Evolutionary conservation across 352 stramenopile species (phyloP).

Genomic region (Globisporangium sylvaticum): DNA sequence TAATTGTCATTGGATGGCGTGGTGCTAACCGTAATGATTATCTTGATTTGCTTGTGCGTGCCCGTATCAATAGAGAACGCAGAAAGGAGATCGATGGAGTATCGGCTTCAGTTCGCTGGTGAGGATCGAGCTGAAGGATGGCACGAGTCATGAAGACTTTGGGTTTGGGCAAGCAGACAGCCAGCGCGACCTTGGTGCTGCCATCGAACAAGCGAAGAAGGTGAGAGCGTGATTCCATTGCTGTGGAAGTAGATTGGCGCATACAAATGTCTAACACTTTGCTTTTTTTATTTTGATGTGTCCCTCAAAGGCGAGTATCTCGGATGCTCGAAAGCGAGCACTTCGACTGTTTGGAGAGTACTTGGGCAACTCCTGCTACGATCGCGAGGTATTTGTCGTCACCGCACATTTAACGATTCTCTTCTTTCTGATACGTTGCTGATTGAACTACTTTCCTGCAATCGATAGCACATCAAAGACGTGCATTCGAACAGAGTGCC

Average conservation of each 20-base stretch:
- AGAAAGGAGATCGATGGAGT: slow-evolving; percentile 67
- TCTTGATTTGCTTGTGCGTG: not conserved
- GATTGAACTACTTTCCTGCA: not conserved
- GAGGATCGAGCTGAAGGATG: slow-evolving; percentile 84
- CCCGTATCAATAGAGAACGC: slow-evolving; percentile 41
- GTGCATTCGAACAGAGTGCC: slow-evolving; percentile 56
- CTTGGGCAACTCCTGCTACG: slow-evolving; percentile 85
- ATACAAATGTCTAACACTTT: not conserved
- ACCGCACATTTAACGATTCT: not conserved
- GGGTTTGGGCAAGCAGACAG: slow-evolving; percentile 78
- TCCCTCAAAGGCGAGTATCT: slow-evolving; percentile 58
- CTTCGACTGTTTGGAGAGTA: slow-evolving; percentile 84
- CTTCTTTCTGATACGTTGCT: not conserved
- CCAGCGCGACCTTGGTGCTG: slow-evolving; percentile 65
- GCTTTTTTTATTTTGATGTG: not conserved
- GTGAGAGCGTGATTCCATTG: slow-evolving; percentile 6
- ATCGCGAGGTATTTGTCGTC: slow-evolving; percentile 42
- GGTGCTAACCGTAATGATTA: not conserved
- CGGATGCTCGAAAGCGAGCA: slow-evolving; percentile 74
- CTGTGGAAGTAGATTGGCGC: not conserved
- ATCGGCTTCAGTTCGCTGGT: slow-evolving; percentile 77
- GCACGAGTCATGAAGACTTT: slow-evolving; percentile 78
- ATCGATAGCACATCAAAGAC: slow-evolving; percentile 55
- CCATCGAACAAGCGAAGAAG: slow-evolving; percentile 85
- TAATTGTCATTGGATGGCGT: not conserved